phyloP scores from a whole-genome alignment of 2,329 filamentous ascomycete genomes.

The Alternaria sp. region DNA sequence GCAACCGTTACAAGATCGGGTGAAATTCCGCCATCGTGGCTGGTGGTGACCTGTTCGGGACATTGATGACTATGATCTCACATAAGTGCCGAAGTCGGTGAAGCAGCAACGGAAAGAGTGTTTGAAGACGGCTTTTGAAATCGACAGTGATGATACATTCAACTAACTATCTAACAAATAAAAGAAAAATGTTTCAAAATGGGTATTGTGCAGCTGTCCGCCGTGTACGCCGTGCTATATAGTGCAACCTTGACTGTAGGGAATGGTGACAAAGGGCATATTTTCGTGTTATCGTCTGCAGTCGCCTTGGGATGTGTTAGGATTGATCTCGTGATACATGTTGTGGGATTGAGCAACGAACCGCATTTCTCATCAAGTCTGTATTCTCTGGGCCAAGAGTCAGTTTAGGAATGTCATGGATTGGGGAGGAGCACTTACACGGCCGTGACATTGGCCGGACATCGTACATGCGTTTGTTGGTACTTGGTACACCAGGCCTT shows the following conservation, averaged over 20 bases:
- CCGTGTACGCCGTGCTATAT: constrained; percentile 46
- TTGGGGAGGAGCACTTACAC: constrained; percentile 47
- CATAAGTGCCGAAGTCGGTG: constrained; percentile 18
- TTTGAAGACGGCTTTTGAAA: constrained; percentile 20
- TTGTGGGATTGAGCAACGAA: constrained; percentile 35
- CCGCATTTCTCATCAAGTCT: constrained; percentile 59
- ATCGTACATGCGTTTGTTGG: constrained; percentile 64
- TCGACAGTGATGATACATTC: constrained; percentile 38
- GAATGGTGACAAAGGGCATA: constrained; percentile 6
- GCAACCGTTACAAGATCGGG: constrained; percentile 5
- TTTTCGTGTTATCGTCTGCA: constrained; percentile 36
- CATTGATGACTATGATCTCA: constrained; percentile 17
- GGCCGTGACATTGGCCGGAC: constrained; percentile 64
- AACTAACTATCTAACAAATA: constrained; percentile 34
- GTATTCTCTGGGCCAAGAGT: constrained; percentile 53
- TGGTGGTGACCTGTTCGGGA: constrained; percentile 1
- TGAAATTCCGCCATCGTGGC: constrained; percentile 8
- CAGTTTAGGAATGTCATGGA: constrained; percentile 11
- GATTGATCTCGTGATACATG: not conserved
- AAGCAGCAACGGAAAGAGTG: constrained; percentile 6
- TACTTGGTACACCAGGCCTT: constrained; percentile 65
- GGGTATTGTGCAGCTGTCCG: constrained; percentile 47
- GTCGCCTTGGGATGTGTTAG: constrained; percentile 43
- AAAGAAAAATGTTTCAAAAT: constrained; percentile 32
- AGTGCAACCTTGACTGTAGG: constrained; percentile 26